These are phyloP conservation scores for Tolypocladium capitatum DNA, from an alignment of 2,329 filamentous ascomycete species.

Conservation along the genomic window DNA sequence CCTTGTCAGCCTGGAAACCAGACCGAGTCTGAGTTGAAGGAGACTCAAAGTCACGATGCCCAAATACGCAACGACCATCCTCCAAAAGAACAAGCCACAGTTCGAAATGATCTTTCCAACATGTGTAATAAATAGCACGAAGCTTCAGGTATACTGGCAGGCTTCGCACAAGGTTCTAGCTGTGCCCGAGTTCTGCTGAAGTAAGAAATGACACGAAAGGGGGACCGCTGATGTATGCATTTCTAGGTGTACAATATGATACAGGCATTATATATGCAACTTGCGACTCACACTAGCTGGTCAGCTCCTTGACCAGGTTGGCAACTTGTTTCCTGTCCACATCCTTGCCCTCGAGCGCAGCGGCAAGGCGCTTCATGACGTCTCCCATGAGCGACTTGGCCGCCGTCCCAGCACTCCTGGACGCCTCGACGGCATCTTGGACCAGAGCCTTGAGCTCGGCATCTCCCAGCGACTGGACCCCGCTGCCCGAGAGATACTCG, in stretches of 20 bases:
- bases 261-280: not conserved
- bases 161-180: not conserved
- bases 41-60: not conserved
- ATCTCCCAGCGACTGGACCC: conserved; percentile 43
- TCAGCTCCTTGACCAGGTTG: conserved; percentile 43
- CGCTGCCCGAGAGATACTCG: conserved; percentile 47
- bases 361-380: conserved; percentile 48
- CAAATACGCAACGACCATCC: not conserved
- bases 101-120: not conserved
- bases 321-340: conserved; percentile 50
- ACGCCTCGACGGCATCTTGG: conserved; percentile 33
- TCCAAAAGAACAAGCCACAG: not conserved
- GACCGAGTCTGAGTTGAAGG: not conserved
- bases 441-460: conserved; percentile 46
- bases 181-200: not conserved
- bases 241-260: not conserved
- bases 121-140: not conserved
- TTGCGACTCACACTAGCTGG: conserved; percentile 3
- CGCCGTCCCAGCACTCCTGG: conserved; percentile 30
- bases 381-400: conserved; percentile 40
- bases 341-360: conserved; percentile 46
- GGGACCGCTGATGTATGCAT: not conserved
- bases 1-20: not conserved
- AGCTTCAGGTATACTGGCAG: not conserved
- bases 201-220: not conserved